Evolutionary conservation across 1,284 basidiomycete species (phyloP), one percentile per base, ranked within the genome.

Genomic region (Tilletia setariae): DNA sequence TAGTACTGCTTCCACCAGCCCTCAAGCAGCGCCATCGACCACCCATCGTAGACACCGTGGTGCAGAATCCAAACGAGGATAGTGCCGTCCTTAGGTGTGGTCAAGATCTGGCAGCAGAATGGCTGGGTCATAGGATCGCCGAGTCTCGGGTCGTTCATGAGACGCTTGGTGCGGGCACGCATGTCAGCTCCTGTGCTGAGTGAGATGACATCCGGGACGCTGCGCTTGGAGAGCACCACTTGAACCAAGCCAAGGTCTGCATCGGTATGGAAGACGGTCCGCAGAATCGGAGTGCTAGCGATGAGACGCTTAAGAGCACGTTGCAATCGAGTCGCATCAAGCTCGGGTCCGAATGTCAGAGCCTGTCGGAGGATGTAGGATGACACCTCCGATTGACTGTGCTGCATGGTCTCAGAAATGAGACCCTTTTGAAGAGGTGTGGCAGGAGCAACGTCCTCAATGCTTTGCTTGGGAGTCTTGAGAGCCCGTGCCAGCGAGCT

Each of bases 11-110:
- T 44, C 43, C 43, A 44, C 43, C 43, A 44, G 9, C 43, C 51
- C 47, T 59, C 19, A 19, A 66, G 65, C 19, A 66, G 44, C 11
- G 51, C 19, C n/a, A 66, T n/a, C 8, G 65, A 23, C 65, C 65
- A 66, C 8, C 65, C 65, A 30, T 66, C 65, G 49, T 66, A 59
- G 49, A 66, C 49, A 8, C 25, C 65, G 49, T 66, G 65, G 35
- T 66, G 65, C 8, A 66, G 56, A 11, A 44, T 44, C 43, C 43
- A 44, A 13, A 19, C 15, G 21, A 42, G 42, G 16, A 43, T 32
- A 9, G 43, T 11, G 19, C 43, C 43, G 43, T 44, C 43, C 9
- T 19, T 44, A 19, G 43, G 43, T 44, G 43, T 44, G 43, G 43
- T 44, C 43, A 44, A 44, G 19, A 44, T 44, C 19, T 44, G 11